Evolutionary conservation across 352 stramenopile species (phyloP).

Genomic region (Pythium aquatile): DNA sequence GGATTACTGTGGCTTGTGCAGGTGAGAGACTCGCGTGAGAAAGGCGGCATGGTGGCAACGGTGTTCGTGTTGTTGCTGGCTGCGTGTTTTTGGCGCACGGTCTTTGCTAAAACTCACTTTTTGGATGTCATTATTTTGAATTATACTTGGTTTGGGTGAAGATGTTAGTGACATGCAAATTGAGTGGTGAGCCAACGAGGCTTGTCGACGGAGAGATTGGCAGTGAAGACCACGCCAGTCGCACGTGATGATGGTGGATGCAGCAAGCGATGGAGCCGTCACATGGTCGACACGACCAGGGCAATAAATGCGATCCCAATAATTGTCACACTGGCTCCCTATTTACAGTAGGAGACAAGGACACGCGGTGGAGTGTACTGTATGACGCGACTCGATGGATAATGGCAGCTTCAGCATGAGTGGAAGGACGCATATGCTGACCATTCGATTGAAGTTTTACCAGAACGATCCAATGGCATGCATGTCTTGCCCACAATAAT

Average conservation of each 20-base stretch:
- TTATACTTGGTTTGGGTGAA: not conserved
- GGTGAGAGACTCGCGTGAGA: not conserved
- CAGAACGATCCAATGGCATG: too few relatives aligned
- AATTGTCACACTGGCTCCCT: too few relatives aligned
- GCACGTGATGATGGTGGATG: constrained; percentile 1
- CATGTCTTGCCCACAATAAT: too few relatives aligned
- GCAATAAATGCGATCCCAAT: not conserved
- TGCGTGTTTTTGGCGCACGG: not conserved
- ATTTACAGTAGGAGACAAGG: too few relatives aligned
- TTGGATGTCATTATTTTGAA: not conserved
- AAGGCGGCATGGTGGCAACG: not conserved
- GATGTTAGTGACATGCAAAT: not conserved
- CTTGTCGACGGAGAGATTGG: not conserved
- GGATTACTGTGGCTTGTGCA: not conserved
- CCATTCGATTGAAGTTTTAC: too few relatives aligned
- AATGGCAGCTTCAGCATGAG: not conserved
- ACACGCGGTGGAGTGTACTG: too few relatives aligned
- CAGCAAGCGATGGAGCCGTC: not conserved
- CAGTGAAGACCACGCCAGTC: not conserved
- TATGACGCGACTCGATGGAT: too few relatives aligned
- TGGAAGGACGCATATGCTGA: not conserved
- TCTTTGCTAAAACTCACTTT: not conserved
- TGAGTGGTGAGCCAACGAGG: not conserved
- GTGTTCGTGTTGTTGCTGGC: not conserved
- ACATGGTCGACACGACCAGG: not conserved